Percentiles rank a stretch among this genome's conserved stretches.
Evolutionary conservation across 1,284 basidiomycete species (phyloP).

Genomic region (Schizophyllum amplum): DNA sequence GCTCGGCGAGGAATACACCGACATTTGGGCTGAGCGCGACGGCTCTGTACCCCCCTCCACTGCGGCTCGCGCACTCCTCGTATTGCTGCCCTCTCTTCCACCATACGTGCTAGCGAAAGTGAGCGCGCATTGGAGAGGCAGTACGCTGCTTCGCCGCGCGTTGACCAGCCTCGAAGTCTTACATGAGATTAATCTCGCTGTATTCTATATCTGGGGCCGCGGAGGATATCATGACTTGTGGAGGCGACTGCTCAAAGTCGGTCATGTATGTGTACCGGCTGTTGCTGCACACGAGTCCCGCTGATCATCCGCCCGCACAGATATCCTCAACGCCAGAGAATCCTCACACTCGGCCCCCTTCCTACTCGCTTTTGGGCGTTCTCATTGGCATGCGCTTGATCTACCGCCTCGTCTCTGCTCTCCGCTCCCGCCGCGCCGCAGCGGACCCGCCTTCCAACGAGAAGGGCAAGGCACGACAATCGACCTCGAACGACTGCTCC

Average conservation of each 20-base stretch:
- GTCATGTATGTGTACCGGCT: slow-evolving; percentile 49
- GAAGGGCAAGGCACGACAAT: slow-evolving; percentile 19
- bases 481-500: slow-evolving; percentile 38
- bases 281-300: not conserved
- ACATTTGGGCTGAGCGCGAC: slow-evolving; percentile 66
- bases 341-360: slow-evolving; percentile 66
- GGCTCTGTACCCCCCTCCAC: slow-evolving; percentile 36
- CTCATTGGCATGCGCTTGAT: slow-evolving; percentile 65
- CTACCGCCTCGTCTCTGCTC: slow-evolving; percentile 45
- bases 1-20: slow-evolving; percentile 88
- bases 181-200: slow-evolving; percentile 70
- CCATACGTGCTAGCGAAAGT: slow-evolving; percentile 51
- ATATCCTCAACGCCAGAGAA: slow-evolving; percentile 65
- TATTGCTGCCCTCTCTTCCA: slow-evolving; percentile 61
- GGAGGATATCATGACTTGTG: slow-evolving; percentile 70
- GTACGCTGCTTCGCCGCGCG: slow-evolving; percentile 25
- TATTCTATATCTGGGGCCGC: slow-evolving; percentile 66
- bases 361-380: slow-evolving; percentile 80
- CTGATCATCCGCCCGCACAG: slow-evolving; percentile 31
- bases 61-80: slow-evolving; percentile 40
- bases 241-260: slow-evolving; percentile 64
- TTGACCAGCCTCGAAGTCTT: slow-evolving; percentile 40
- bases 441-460: slow-evolving; percentile 9
- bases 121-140: slow-evolving; percentile 27
- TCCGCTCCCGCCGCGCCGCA: slow-evolving; percentile 23